phyloP scores from a whole-genome alignment of 2,329 filamentous ascomycete genomes.

The Dactylellina sp. region DNA sequence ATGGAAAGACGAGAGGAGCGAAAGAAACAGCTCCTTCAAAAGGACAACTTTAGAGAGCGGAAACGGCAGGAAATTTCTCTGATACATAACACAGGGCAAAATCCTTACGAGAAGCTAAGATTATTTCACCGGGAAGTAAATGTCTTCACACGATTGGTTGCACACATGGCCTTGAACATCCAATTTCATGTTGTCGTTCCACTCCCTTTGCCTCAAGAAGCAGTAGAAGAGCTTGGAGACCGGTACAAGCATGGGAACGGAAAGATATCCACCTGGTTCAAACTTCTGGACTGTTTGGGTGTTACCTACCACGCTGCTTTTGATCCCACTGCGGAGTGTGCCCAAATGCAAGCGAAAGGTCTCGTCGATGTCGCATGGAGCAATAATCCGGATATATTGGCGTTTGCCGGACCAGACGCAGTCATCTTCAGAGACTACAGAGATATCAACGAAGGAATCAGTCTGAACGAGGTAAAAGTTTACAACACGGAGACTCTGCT shows the following conservation, averaged over 20 bases:
- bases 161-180: constrained; percentile 15
- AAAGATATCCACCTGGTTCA: constrained; percentile 19
- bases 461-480: background rate
- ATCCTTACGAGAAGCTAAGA: background rate
- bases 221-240: constrained; percentile 5
- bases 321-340: constrained; percentile 22
- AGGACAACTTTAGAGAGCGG: constrained; percentile 6
- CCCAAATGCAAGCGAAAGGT: constrained; percentile 16
- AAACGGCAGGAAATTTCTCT: background rate
- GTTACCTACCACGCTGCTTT: constrained; percentile 22
- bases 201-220: constrained; percentile 8
- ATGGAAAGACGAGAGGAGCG: constrained; percentile 7
- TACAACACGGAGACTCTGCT: constrained; percentile 6
- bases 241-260: constrained; percentile 29
- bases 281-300: constrained; percentile 20
- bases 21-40: constrained; percentile 9
- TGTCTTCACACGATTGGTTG: constrained; percentile 13
- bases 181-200: constrained; percentile 34
- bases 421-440: constrained; percentile 17
- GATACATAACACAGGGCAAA: background rate
- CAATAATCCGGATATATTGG: constrained; percentile 19
- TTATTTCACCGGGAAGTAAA: constrained; percentile 25
- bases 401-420: constrained; percentile 5
- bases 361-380: constrained; percentile 29
- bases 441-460: background rate